Percentiles rank a stretch among this genome's conserved stretches.
These are phyloP conservation scores for Oryza glumipatula DNA, from an alignment of 176 grass and related monocot genomes.

Conservation along the genomic window DNA sequence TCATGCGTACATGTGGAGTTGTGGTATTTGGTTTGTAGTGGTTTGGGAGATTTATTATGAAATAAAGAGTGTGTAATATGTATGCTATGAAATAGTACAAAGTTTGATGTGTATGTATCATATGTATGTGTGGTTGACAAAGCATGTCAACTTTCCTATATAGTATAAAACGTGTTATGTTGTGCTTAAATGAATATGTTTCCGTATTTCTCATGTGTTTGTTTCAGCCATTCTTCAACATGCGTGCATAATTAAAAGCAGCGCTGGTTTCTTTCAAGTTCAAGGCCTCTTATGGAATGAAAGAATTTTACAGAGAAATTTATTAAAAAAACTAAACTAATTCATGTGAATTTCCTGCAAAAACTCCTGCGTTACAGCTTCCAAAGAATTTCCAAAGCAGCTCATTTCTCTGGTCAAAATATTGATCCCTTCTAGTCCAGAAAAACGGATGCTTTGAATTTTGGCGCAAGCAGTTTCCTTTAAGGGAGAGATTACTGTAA, in stretches of 20 bases:
- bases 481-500: neutral
- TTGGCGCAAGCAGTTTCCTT: neutral
- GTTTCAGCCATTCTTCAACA: neutral
- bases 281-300: neutral
- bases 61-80: slow-evolving; percentile 30
- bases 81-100: neutral
- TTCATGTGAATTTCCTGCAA: neutral
- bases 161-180: neutral
- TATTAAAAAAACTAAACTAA: neutral
- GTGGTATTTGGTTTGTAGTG: neutral
- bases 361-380: neutral
- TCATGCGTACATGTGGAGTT: neutral
- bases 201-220: neutral
- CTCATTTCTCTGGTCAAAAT: neutral
- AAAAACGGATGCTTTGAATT: neutral
- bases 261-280: neutral
- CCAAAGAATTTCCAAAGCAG: too few species aligned
- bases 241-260: neutral
- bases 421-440: neutral
- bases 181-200: neutral
- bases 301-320: neutral
- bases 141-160: neutral
- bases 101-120: neutral
- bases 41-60: slow-evolving; percentile 17
- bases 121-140: neutral